Evolutionary conservation across 139 green algal species (phyloP), one percentile per base, ranked within the genome.

Genomic region (Chlorokybus atmophyticus): DNA sequence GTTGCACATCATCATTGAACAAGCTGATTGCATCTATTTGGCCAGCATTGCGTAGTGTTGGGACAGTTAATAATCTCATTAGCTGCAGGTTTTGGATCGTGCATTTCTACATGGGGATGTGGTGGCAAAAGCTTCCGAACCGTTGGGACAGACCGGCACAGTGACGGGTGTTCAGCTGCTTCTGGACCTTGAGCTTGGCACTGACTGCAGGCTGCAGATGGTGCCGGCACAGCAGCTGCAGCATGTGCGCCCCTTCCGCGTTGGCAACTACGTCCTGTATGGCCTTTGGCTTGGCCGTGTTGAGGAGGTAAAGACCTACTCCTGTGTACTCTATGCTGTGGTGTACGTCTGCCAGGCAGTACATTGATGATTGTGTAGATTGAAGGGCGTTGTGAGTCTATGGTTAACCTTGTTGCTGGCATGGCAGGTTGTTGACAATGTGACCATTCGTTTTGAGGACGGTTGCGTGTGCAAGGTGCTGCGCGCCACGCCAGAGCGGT

Each of bases 71-170:
- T n/a, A n/a, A n/a, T n/a, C n/a, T n/a, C n/a, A n/a, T n/a, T n/a
- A n/a, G n/a, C n/a, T n/a, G n/a, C n/a, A n/a, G n/a, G n/a, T n/a
- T n/a, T n/a, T n/a, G n/a, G n/a, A n/a, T n/a, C n/a, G n/a, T n/a
- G 28, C 52, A 23, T 40, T 75, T 40, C 14, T 75, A 21, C 60
- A 72, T 44, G 71, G 71, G 17, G 66, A 78, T 29, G 44, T 78
- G 21, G 71, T 78, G 5, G 71, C 65, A 1, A 17, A 38, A 4
- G 55, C 55, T 2, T 8, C n/a, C 2, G 57, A 78, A 41, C 65
- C 65, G 26, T 60, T 78, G n/a, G 71, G 71, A 19, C 50, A 68
- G 21, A 60, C 56, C 3, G 68, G 68, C 2, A 55, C 28, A 29
- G 62, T 76, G 4, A 38, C 60, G 8, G 59, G 19, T 21, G 64